Conservation (phyloP, 2,329 filamentous ascomycete species). For the Alternaria sp. region DNA sequence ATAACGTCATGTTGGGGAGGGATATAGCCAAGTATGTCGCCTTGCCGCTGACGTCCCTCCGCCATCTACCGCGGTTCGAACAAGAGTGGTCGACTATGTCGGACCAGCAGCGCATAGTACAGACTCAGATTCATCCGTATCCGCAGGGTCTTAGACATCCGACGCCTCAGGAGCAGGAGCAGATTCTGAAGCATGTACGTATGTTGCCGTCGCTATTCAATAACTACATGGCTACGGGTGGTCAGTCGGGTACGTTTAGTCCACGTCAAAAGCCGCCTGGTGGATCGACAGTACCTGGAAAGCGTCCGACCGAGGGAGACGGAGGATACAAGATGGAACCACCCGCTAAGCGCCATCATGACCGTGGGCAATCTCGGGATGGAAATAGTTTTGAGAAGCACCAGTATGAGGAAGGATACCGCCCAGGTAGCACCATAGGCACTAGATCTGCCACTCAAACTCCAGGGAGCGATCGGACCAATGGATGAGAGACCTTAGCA, state of each 20-base stretch:
- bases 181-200: background rate
- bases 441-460: background rate
- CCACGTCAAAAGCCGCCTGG: background rate
- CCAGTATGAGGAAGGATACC: background rate
- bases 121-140: background rate
- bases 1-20: slow-evolving; percentile 1
- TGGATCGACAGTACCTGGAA: background rate
- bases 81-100: background rate
- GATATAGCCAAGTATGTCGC: slow-evolving; percentile 2
- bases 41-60: background rate
- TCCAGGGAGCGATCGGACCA: background rate
- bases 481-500: background rate
- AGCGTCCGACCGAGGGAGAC: background rate
- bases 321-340: background rate
- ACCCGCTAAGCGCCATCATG: background rate
- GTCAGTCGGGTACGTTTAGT: background rate
- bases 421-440: background rate
- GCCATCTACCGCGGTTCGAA: background rate
- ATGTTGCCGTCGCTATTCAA: background rate
- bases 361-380: too few relatives aligned
- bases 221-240: background rate
- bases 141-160: background rate
- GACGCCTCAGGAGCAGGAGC: background rate
- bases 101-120: background rate
- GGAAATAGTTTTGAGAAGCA: background rate